Evolutionary conservation across 2,329 filamentous ascomycete species (phyloP).

Genomic region (Talaromyces sp.): DNA sequence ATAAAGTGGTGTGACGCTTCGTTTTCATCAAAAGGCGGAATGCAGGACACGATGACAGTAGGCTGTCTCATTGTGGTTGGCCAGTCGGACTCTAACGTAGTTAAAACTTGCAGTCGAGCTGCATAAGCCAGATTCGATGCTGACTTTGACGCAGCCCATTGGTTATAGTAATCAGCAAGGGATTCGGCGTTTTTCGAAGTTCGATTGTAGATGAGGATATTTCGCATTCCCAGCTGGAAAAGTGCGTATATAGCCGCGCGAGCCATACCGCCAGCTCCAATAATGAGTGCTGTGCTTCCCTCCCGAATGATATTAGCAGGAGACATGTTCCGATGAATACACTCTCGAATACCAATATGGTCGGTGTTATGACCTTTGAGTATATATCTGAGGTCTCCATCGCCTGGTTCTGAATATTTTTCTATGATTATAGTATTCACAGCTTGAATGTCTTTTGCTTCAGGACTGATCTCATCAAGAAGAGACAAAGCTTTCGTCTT

Average conservation of each 20-base stretch:
- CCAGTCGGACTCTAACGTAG: neutral
- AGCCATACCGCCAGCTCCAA: conserved; percentile 10
- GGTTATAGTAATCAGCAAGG: neutral
- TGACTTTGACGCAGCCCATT: neutral
- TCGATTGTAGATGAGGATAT: conserved; percentile 30
- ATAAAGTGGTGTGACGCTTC: neutral
- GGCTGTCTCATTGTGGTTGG: neutral
- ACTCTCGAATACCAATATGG: conserved; percentile 28
- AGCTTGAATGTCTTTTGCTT: conserved; percentile 28
- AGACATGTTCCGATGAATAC: conserved; percentile 26
- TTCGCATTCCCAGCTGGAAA: conserved; percentile 17
- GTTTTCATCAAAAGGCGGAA: neutral
- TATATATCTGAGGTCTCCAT: conserved; percentile 9
- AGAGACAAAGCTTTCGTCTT: conserved; percentile 25
- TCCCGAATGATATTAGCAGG: conserved; percentile 5
- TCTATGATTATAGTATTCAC: conserved; percentile 29
- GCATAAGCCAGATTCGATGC: neutral
- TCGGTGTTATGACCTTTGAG: conserved; percentile 30
- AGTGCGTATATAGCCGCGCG: conserved; percentile 28
- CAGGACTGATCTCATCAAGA: conserved; percentile 23
- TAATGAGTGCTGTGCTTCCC: conserved; percentile 16
- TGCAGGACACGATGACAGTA: conserved; percentile 1
- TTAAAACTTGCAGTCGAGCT: neutral
- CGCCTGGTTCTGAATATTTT: conserved; percentile 5
- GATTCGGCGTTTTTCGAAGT: conserved; percentile 13